Percentiles rank a stretch among this genome's conserved stretches.
Conservation (phyloP, 257 asterid genomes). For the Rubia yunnanensis region DNA sequence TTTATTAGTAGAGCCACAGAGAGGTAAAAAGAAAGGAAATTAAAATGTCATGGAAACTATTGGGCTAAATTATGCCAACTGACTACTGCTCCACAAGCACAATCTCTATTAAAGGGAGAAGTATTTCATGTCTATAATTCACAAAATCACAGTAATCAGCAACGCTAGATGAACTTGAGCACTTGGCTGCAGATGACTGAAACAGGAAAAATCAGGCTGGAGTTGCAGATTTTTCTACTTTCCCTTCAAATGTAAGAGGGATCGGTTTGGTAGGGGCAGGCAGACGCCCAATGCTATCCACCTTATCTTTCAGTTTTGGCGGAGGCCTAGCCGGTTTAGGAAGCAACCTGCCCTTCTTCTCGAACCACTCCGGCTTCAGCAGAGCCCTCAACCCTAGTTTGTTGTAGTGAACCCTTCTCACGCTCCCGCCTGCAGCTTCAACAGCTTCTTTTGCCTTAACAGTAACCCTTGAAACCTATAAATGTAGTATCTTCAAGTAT, state of each 20-base stretch:
- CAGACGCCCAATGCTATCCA: slow-evolving; percentile 81
- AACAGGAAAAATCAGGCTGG: slow-evolving; percentile 19
- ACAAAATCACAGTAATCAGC: background rate
- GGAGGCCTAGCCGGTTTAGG: slow-evolving; percentile 94
- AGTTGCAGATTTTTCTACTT: slow-evolving; percentile 31
- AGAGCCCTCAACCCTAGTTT: slow-evolving; percentile 75
- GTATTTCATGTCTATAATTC: background rate
- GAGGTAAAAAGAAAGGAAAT: background rate
- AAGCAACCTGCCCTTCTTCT: slow-evolving; percentile 85
- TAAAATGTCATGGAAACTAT: background rate
- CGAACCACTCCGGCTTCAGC: slow-evolving; percentile 93
- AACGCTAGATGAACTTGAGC: background rate
- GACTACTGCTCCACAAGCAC: background rate
- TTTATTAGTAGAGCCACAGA: background rate
- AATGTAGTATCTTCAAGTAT: background rate
- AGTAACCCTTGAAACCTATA: slow-evolving; percentile 84
- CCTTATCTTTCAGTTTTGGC: slow-evolving; percentile 72
- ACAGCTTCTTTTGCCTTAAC: slow-evolving; percentile 91
- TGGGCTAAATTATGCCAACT: background rate
- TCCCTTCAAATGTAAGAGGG: slow-evolving; percentile 49
- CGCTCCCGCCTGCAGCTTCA: slow-evolving; percentile 87
- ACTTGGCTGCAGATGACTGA: background rate
- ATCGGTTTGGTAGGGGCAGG: slow-evolving; percentile 92
- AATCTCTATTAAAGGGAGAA: background rate
- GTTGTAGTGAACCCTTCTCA: slow-evolving; percentile 85